These are phyloP conservation scores for Rhizophagus clarus DNA, from an alignment of 192 early-diverging fungal genomes.

Conservation along the genomic window DNA sequence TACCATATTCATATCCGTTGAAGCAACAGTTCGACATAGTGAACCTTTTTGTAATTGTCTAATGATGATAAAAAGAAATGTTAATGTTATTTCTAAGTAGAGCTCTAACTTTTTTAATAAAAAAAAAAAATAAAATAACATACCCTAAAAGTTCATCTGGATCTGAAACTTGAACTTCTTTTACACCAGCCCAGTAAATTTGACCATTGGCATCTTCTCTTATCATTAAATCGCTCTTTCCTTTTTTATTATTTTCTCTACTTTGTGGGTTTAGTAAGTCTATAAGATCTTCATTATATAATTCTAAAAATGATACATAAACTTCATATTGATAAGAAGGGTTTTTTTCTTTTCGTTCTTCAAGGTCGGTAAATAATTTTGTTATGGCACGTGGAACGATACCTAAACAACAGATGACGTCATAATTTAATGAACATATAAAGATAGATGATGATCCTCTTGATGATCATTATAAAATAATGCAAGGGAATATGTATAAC, in stretches of 20 bases:
- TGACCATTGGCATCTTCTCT: conserved; percentile 88
- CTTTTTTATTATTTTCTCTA: conserved; percentile 33
- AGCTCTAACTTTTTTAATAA: too few relatives aligned
- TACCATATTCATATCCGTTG: conserved; percentile 94
- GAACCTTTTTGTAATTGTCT: conserved; percentile 59
- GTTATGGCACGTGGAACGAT: conserved; percentile 72
- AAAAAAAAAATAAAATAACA: background rate
- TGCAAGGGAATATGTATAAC: too few relatives aligned
- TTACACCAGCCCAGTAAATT: conserved; percentile 84
- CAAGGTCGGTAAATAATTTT: conserved; percentile 53
- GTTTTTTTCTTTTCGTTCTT: conserved; percentile 41
- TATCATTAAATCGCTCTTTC: conserved; percentile 50
- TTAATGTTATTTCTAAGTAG: too few relatives aligned
- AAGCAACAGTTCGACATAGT: conserved; percentile 69
- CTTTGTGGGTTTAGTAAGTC: conserved; percentile 69
- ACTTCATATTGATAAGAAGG: conserved; percentile 51
- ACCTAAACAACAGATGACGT: conserved; percentile 42
- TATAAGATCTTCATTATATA: conserved; percentile 97
- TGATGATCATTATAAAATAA: background rate
- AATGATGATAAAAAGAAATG: conserved; percentile 3
- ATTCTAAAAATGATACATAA: conserved; percentile 86
- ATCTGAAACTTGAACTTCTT: conserved; percentile 69
- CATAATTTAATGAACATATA: background rate
- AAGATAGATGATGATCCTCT: background rate
- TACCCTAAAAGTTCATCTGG: conserved; percentile 70